Evolutionary conservation across 352 stramenopile species (phyloP), one percentile per base, ranked within the genome.

Genomic region (Globisporangium emineosum): DNA sequence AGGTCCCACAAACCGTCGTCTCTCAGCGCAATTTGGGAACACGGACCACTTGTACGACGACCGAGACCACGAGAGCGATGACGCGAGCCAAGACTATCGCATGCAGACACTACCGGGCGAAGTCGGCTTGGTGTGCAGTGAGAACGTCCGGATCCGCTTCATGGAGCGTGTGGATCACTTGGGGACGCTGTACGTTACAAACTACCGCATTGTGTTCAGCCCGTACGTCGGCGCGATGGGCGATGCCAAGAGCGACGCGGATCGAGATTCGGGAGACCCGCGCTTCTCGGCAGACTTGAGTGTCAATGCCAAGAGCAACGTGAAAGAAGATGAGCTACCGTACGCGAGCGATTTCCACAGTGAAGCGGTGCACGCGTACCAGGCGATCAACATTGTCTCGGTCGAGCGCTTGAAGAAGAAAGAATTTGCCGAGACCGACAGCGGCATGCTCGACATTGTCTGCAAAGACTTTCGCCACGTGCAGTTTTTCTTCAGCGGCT

Each of bases 381-480:
- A 90, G 50, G 79, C 83, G 9, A 91, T 93, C 60, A 76, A 79
- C 2, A 64, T 94, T 0, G 66, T 88, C 10, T 79, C 83, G 1
- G 86, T 93, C 40, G 84, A 94, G 29, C 82, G 81, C 35, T 65
- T 88, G 21, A 93, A 93, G 68, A 71, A 82, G 45, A 89, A 92
- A 32, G 82, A 93, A 47, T 81, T 86, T 65, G 79, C 76, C 23
- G 86, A 94, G 67, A 88, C 71, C 0, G 84, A 94, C 57, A 89
- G 69, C 35, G 86, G 86, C 10, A 30, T 92, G 23, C 60, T 94
- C 7, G 82, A 92, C 51, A 60, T 94, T 37, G 69, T 90, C 12
- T 88, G 83, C 62, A 94, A 94, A 53, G 86, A 94, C 70, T 90
- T 93, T 49, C 84, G 86, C 4, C 84, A 81, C 37, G 64, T 92